Evolutionary conservation across 306 rosid species (phyloP), one percentile per base, ranked within the genome.

Genomic region (Cucumis sativus): DNA sequence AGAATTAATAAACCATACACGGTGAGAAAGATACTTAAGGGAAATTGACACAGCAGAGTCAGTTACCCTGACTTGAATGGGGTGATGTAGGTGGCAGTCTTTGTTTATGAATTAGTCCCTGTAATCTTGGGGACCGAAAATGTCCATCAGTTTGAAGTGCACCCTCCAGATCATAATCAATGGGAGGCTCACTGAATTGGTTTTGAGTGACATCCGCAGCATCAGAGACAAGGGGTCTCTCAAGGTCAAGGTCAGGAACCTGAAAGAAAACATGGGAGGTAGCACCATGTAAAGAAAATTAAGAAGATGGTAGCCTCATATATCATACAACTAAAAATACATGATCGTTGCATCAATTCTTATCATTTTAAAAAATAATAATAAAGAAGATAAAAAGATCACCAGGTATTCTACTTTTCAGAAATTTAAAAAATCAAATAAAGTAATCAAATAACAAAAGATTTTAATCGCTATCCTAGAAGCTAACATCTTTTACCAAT

Each of bases 121-220:
- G 88, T 35, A 84, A 21, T 80, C 80, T 75, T 6, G 93, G 88
- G 5, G 93, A 87, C 78, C 85, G 92, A 82, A 88, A 88, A 84
- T 76, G 89, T 71, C 80, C 86, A 74, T 94, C 97, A 84, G 40
- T 86, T 23, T 82, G 91, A 52, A 80, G 77, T 79, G 96, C 97
- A 78, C 97, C 99, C 86, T 92, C 98, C 60, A 89, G 91, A 88
- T 96, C 92, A 63, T 88, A 89, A 82, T 88, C 97, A 60, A 90
- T 83, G 23, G 84, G 90, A 76, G 88, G 80, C 83, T 89, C 97
- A 81, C 78, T 68, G 52, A 18, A 70, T 76, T 54, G 88, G 83
- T 79, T 78, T 56, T 47, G 81, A 55, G 78, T 78, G 8, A 11
- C 79, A 82, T 81, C 81, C 8, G 20, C 79, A 71, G 70, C 88